Percentiles rank a stretch among this genome's conserved stretches.
phyloP scores from a whole-genome alignment of 1,284 basidiomycete genomes.

The Fistulinella cinereoalba region DNA sequence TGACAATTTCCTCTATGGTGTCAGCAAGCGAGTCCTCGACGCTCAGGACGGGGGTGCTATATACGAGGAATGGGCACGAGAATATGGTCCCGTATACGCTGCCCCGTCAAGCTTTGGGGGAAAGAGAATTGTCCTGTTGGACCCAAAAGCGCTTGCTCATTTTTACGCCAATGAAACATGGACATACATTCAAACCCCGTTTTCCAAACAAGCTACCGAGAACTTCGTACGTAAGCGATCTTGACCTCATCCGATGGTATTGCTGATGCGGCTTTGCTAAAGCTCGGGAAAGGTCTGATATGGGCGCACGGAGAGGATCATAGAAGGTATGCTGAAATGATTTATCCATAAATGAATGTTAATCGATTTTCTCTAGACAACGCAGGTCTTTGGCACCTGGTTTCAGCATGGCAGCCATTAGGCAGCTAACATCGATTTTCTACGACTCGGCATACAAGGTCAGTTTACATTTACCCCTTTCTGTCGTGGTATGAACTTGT shows the following conservation, averaged over 20 bases:
- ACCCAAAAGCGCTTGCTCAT: conserved; percentile 40
- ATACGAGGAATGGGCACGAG: conserved; percentile 16
- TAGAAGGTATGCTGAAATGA: conserved; percentile 2
- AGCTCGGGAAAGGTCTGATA: conserved; percentile 14
- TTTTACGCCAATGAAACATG: conserved; percentile 39
- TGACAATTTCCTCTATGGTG: conserved; percentile 7
- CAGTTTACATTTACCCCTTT: no score
- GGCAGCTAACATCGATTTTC: background rate
- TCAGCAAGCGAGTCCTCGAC: background rate
- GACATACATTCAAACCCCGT: conserved; percentile 41
- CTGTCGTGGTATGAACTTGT: no score
- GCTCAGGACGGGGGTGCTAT: conserved; percentile 5
- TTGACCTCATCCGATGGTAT: conserved; percentile 26
- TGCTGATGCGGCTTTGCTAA: background rate
- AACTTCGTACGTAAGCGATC: conserved; percentile 38
- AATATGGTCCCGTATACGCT: conserved; percentile 1
- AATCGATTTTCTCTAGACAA: conserved; percentile 29
- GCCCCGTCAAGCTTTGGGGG: conserved; percentile 43
- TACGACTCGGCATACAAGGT: conserved; percentile 42
- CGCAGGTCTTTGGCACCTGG: conserved; percentile 23
- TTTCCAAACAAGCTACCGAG: conserved; percentile 38
- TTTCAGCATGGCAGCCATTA: conserved; percentile 1
- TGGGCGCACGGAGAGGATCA: conserved; percentile 16
- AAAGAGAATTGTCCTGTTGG: conserved; percentile 27
- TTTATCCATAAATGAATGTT: no score